These are phyloP conservation scores for Kodamaea restingae DNA, from an alignment of 805 yeast species.

Conservation along the genomic window DNA sequence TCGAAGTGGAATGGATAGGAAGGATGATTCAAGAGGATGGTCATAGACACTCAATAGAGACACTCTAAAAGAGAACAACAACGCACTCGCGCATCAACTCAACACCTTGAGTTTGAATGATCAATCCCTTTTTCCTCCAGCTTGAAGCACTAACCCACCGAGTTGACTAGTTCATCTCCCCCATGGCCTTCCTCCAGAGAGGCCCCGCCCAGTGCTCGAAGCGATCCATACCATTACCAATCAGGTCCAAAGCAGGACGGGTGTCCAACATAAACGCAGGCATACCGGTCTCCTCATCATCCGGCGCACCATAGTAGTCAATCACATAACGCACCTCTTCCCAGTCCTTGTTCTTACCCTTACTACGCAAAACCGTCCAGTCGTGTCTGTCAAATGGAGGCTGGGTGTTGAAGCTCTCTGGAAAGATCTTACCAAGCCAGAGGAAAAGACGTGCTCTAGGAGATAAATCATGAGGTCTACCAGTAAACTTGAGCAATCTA, in stretches of 20 bases:
- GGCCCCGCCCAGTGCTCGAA: constrained; percentile 64
- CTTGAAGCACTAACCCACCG: too few species aligned
- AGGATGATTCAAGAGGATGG: too few species aligned
- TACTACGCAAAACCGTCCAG: constrained; percentile 86
- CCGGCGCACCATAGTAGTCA: constrained; percentile 96
- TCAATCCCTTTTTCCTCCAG: too few species aligned
- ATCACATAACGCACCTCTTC: constrained; percentile 82
- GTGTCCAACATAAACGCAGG: constrained; percentile 93
- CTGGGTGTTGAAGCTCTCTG: constrained; percentile 63
- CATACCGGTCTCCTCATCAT: constrained; percentile 76
- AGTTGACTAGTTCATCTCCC: too few species aligned
- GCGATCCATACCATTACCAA: constrained; percentile 64
- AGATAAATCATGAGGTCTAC: constrained; percentile 80
- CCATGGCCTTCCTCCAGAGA: constrained; percentile 68
- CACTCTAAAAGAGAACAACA: too few species aligned
- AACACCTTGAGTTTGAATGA: too few species aligned
- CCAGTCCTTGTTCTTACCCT: constrained; percentile 48
- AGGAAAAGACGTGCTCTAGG: constrained; percentile 80
- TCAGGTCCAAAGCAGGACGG: constrained; percentile 84
- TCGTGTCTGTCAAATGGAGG: constrained; percentile 98
- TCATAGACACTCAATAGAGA: too few species aligned
- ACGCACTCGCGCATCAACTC: too few species aligned
- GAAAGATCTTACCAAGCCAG: constrained; percentile 63
- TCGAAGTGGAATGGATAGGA: too few species aligned
- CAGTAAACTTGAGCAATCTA: constrained; percentile 79